Evolutionary conservation across 768 basidiomycete species (phyloP), one percentile per base, ranked within the genome.

Genomic region (Russula griseocarnosa): DNA sequence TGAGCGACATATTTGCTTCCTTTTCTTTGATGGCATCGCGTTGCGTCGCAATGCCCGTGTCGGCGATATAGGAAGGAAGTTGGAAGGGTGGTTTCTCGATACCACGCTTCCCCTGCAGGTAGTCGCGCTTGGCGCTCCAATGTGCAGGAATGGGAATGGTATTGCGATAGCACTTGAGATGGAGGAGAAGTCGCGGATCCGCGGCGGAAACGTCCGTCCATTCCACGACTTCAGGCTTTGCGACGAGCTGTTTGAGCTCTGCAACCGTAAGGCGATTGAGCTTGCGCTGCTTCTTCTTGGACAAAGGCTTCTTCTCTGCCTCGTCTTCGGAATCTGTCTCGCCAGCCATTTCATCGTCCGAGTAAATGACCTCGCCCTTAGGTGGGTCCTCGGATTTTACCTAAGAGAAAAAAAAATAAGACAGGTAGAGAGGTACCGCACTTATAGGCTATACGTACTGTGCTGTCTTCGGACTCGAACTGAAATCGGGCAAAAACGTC

Each of bases 41-140:
- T 87, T 98, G 96, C 1, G 95, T 97, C n/a, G 94, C 97, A 72
- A 99, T 98, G 52, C 97, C 97, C 11, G 97, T 99, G 70, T 99
- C 97, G 38, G 96, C 97, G 66, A 99, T 99, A 74, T 95, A 98
- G 24, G 93, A 79, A 1, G 96, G 97, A 4, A 99, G 79, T 73
- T 98, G 94, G 77, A 97, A 99, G 8, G 93, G 92, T 0, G 97
- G 90, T 70, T 98, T 98, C 78, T 99, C 97, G 61, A 99, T 97
- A 73, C 97, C 97, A 53, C 94, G 84, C 80, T 99, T 99, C 18
- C 96, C 94, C 71, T 96, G 92, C n/a, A 99, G 80, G 71, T 98
- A 99, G 74, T 98, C 97, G 61, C 97, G 84, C 75, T 99, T 99
- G 9, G 95, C 94, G 60, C 90, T 90, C 97, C 97, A 99, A 70